These are phyloP conservation scores for Parathielavia hyrcaniae DNA, from an alignment of 495 filamentous ascomycete species.

Conservation along the genomic window DNA sequence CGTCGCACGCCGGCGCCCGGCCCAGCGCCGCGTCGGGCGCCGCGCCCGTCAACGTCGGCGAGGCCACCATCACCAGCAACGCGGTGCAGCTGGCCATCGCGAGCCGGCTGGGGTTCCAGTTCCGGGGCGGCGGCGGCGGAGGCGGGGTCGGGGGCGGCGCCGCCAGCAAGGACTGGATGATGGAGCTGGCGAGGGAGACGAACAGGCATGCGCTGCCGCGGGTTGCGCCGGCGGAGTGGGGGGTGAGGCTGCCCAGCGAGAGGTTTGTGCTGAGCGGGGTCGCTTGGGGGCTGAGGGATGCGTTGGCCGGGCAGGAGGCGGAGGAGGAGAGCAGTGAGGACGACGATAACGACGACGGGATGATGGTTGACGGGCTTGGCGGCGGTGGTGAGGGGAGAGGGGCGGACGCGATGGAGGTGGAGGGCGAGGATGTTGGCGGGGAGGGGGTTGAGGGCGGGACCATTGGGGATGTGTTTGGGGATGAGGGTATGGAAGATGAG, in stretches of 20 bases:
- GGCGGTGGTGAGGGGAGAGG: slow-evolving; percentile 25
- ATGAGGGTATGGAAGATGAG: slow-evolving; percentile 35
- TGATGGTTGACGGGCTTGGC: slow-evolving; percentile 36
- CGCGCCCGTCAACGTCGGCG: slow-evolving; percentile 42
- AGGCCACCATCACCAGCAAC: slow-evolving; percentile 40
- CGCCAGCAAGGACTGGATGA: slow-evolving; percentile 77
- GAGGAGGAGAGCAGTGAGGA: slow-evolving; percentile 51
- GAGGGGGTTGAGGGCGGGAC: slow-evolving; percentile 35
- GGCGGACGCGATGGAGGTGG: slow-evolving; percentile 44
- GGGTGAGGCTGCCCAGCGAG: slow-evolving; percentile 81
- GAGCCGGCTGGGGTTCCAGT: slow-evolving; percentile 47
- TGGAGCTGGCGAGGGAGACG: slow-evolving; percentile 73
- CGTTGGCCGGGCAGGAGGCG: slow-evolving; percentile 53
- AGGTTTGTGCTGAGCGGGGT: slow-evolving; percentile 82
- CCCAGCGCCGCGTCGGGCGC: slow-evolving; percentile 42
- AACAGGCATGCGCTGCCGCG: slow-evolving; percentile 76
- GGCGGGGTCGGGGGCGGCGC: slow-evolving; percentile 40
- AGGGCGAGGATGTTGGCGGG: slow-evolving; percentile 36
- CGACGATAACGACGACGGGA: slow-evolving; percentile 34
- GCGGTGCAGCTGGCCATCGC: slow-evolving; percentile 49
- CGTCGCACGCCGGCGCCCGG: slow-evolving; percentile 44
- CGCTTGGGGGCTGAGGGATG: slow-evolving; percentile 75
- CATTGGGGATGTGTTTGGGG: slow-evolving; percentile 49
- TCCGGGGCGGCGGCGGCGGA: slow-evolving; percentile 40
- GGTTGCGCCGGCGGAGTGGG: slow-evolving; percentile 64